Evolutionary conservation across 1,284 basidiomycete species (phyloP), one percentile per base, ranked within the genome.

Genomic region (Naganishia liquefaciens): DNA sequence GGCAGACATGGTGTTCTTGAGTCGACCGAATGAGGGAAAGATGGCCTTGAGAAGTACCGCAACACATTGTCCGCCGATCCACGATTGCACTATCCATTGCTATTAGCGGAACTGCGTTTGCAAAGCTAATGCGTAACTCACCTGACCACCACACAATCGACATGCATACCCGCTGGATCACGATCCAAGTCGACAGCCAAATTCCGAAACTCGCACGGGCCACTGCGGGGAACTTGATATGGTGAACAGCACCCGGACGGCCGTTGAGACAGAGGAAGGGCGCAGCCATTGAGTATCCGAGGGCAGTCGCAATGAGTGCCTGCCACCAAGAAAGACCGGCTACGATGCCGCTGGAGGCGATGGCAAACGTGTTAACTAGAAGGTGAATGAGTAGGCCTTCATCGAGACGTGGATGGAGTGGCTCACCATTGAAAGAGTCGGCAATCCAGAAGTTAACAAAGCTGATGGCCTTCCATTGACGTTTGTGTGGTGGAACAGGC

Each of bases 21-120:
- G 87, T 67, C 84, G 81, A 63, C 87, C 84, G 50, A 88, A 85
- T 60, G 84, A 85, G 2, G 86, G 89, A 85, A 84, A 91, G 79
- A 89, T 89, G 13, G 85, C 82, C 57, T 84, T 82, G 61, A 88
- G 78, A 83, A 90, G 85, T 43, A 88, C 85, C 62, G 87, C 82
- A 68, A 90, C 82, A 73, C 89, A 91, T 64, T 84, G 83, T 19
- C 72, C 72, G 10, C 73, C 74, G 64, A 93, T 88, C 78, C 87
- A 89, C 0, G 88, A 83, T 72, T 91, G 88, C 0, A 91, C 88
- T 30, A 88, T 88, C 76, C 88, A 89, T 88, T 88, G 90, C 63
- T 89, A 84, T 54, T 68, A 73, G 73, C 75, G 72, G 17, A 28
- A 43, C n/a, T 7, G 23, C 42, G 44, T 67, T 64, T 5, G 69